A percentile compares a stretch with the other conserved stretches of the same genome.
Evolutionary conservation across 768 basidiomycete genomes (phyloP).

Genomic region (Collybiopsis luxurians): DNA sequence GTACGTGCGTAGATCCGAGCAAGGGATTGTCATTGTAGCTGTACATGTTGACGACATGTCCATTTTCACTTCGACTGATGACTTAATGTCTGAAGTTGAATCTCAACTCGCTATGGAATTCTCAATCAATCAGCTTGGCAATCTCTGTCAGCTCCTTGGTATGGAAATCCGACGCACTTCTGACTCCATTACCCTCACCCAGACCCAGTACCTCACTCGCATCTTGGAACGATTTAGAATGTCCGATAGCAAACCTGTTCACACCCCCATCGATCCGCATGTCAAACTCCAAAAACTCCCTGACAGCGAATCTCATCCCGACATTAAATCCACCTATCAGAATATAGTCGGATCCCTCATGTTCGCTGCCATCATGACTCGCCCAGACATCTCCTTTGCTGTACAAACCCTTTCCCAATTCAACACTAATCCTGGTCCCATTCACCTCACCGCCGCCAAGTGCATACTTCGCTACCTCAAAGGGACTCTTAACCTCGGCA

Average conservation of each 20-base stretch:
- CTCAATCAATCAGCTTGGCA: slow-evolving; percentile 31
- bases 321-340: slow-evolving; percentile 23
- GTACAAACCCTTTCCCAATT: too few relatives aligned
- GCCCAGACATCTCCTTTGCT: too few relatives aligned
- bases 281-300: slow-evolving; percentile 19
- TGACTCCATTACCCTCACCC: slow-evolving; percentile 18
- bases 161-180: slow-evolving; percentile 28
- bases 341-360: slow-evolving; percentile 19
- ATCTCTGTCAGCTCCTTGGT: slow-evolving; percentile 28
- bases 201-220: slow-evolving; percentile 24
- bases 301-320: slow-evolving; percentile 7
- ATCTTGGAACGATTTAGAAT: slow-evolving; percentile 26
- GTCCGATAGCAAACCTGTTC: too few relatives aligned
- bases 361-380: too few relatives aligned
- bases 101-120: slow-evolving; percentile 28
- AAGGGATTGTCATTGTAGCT: slow-evolving; percentile 18
- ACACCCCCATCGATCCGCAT: slow-evolving; percentile 29
- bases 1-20: slow-evolving; percentile 17
- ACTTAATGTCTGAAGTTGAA: too few relatives aligned
- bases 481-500: slow-evolving; percentile 10
- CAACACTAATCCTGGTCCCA: too few relatives aligned
- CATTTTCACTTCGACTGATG: too few relatives aligned
- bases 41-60: too few relatives aligned
- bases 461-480: slow-evolving; percentile 33
- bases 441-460: slow-evolving; percentile 27